phyloP scores from a whole-genome alignment of 2,329 filamentous ascomycete species.

The Calcarisporium arbuscula region DNA sequence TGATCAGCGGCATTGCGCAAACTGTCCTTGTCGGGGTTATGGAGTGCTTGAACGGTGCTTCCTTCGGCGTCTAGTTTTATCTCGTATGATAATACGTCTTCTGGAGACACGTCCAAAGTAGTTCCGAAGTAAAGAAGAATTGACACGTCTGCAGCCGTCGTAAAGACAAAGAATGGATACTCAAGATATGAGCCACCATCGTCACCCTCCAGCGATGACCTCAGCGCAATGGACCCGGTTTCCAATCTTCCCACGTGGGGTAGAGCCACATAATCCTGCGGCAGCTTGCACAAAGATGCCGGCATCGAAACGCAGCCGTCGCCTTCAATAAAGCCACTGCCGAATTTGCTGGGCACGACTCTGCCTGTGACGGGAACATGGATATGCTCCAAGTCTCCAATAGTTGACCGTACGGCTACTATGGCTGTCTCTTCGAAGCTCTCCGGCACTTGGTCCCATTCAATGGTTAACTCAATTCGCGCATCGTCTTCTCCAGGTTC shows the following conservation, averaged over 20 bases:
- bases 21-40: slow-evolving; percentile 39
- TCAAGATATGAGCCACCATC: no score
- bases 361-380: slow-evolving; percentile 17
- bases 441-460: slow-evolving; percentile 30
- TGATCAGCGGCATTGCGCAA: no score
- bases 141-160: no score
- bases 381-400: slow-evolving; percentile 30
- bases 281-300: slow-evolving; percentile 15
- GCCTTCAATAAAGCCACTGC: slow-evolving; percentile 26
- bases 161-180: no score
- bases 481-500: slow-evolving; percentile 24
- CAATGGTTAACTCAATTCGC: slow-evolving; percentile 22
- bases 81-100: no score
- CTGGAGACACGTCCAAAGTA: no score
- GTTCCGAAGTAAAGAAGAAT: no score
- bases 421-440: slow-evolving; percentile 35
- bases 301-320: slow-evolving; percentile 27
- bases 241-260: no score
- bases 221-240: no score
- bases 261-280: no score
- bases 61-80: slow-evolving; percentile 10
- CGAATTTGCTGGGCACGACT: slow-evolving; percentile 24
- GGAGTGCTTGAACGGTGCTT: slow-evolving; percentile 19
- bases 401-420: slow-evolving; percentile 28
- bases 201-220: no score